Percentiles rank a stretch among this genome's conserved stretches.
Conservation (phyloP, 139 green algal species). For the Penium margaritaceum region DNA sequence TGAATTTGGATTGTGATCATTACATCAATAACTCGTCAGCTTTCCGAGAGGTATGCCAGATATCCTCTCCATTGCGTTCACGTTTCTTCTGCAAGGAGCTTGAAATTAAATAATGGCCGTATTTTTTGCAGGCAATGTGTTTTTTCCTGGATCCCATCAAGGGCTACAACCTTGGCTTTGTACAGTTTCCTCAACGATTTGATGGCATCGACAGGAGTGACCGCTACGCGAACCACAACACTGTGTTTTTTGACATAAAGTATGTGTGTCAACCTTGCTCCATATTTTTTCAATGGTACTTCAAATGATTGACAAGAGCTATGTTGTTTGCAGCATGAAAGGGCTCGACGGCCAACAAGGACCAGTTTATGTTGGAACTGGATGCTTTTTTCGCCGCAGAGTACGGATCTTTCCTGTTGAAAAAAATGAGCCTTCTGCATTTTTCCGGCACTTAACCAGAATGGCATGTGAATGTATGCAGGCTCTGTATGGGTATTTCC, state of each 20-base stretch:
- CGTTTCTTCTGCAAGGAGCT: too few species aligned
- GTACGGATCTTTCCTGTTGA: background rate
- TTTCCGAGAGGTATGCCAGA: conserved; percentile 31
- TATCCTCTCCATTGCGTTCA: too few species aligned
- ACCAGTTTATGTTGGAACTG: conserved; percentile 45
- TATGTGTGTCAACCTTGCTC: too few species aligned
- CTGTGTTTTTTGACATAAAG: conserved; percentile 47
- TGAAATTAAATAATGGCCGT: too few species aligned
- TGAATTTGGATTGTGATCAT: conserved; percentile 47
- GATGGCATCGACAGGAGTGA: conserved; percentile 43
- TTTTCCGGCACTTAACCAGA: background rate
- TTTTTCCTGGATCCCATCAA: conserved; percentile 44
- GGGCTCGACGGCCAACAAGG: conserved; percentile 43
- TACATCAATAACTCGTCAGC: conserved; percentile 46
- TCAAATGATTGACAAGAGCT: background rate
- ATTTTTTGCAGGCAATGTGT: conserved; percentile 31
- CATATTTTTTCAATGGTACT: background rate
- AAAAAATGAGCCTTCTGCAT: background rate
- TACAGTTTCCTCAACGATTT: conserved; percentile 46
- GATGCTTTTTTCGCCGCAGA: conserved; percentile 39
- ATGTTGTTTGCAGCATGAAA: too few species aligned
- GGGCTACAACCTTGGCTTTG: conserved; percentile 31
- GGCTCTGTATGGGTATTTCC: conserved; percentile 36
- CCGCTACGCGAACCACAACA: conserved; percentile 46
- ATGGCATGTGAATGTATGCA: background rate